These are phyloP conservation scores for Eimeria falciformis DNA, from an alignment of 169 alveolate species.

Conservation along the genomic window DNA sequence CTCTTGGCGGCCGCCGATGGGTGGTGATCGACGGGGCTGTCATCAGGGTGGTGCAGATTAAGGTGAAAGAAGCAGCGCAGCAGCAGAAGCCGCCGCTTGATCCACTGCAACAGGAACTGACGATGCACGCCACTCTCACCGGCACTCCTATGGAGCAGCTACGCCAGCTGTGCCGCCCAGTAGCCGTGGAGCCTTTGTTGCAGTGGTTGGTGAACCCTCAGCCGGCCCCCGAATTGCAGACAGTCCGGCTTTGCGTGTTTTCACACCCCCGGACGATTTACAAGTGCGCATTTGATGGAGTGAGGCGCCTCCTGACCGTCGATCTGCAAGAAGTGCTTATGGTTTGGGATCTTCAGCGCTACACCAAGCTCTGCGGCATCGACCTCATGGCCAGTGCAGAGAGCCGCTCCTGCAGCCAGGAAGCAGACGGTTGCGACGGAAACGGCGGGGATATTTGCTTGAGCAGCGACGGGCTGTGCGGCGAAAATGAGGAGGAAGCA, in stretches of 20 bases:
- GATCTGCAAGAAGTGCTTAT: slow-evolving; percentile 69
- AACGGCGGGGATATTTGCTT: not conserved
- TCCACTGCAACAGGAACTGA: not conserved
- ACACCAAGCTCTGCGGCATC: slow-evolving; percentile 63
- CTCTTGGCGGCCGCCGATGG: slow-evolving; percentile 77
- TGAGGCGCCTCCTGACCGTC: slow-evolving; percentile 72
- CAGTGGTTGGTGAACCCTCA: slow-evolving; percentile 4
- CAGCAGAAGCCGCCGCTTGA: not conserved
- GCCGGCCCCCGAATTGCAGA: slow-evolving; percentile 24
- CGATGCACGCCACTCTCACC: slow-evolving; percentile 4
- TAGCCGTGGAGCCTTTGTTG: not conserved
- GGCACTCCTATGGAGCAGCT: slow-evolving; percentile 49
- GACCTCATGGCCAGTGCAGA: slow-evolving; percentile 53
- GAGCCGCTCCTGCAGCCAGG: slow-evolving; percentile 30
- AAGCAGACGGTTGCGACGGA: not conserved
- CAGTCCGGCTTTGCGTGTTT: slow-evolving; percentile 25
- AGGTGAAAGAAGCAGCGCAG: not conserved
- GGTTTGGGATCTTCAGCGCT: slow-evolving; percentile 72
- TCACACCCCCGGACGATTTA: slow-evolving; percentile 59
- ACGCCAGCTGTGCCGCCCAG: slow-evolving; percentile 26
- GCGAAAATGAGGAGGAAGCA: not conserved
- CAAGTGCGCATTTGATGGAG: slow-evolving; percentile 73
- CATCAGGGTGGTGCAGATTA: slow-evolving; percentile 67
- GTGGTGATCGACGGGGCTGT: slow-evolving; percentile 65
- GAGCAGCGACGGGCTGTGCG: not conserved